Base-by-base conservation (phyloP, 768 basidiomycete genomes). In the Clavulina sp. region DNA sequence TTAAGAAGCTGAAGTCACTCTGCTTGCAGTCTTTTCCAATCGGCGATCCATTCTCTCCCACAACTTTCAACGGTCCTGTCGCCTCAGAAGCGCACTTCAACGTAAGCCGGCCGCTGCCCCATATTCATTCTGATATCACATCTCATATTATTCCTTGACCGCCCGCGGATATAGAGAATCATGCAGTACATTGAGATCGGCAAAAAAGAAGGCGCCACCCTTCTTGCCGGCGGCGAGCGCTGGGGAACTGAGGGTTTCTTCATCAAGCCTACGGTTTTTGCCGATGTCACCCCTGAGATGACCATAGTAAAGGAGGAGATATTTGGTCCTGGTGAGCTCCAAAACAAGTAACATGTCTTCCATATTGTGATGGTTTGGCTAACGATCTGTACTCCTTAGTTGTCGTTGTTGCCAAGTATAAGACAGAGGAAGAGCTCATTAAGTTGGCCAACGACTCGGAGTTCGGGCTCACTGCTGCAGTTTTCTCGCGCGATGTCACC, bases 391-490 rank as follows among this genome's bases (percentile, higher is more conserved):
- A 9, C 6, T 50, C 7, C 7, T 7, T 34, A 30, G 48, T 55
- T 21, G 47, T 54, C 51, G 81, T 79, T 26, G 66, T 89, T 34
- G 73, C 80, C 68, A 80, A 78, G 62, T 88, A 88, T 68, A 74
- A 78, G 59, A 72, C 75, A 34, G 75, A 75, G 56, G 69, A 71
- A 49, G 62, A 62, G 9, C 49, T 63, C 48, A 60, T 71, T 57
- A 52, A 47, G n/a, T 50, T 59, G 50, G 93, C 88, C 26, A 99
- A 99, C 65, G 81, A 93, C 62, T 81, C 84, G 0, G 60, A 68
- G 48, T 93, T 91, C 64, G 92, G 92, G 52, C 76, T 95, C 41
- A 87, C 87, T 13, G 79, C 84, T 2, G 82, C 83, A 4, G 78
- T 97, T 50, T 95, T 91, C 72, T 79, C 83, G 33, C 71, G 76